A percentile compares a stretch with the other conserved stretches of the same genome.
Conservation (phyloP, 140 eudicot genomes). For the Bidens hawaiensis region DNA sequence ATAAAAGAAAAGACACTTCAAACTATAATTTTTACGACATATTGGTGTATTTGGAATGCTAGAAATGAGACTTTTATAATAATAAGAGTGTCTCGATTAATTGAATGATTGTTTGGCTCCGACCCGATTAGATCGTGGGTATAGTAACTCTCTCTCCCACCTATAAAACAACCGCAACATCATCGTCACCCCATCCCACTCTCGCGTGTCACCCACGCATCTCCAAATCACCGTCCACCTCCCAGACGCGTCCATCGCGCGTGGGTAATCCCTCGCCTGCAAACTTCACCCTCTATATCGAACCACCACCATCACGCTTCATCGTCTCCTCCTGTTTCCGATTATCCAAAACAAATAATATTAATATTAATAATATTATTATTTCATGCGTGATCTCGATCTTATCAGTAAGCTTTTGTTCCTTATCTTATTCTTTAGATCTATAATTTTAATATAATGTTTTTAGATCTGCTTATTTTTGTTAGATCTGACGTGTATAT, state of each 20-base stretch:
- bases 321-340: constrained; percentile 31
- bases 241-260: constrained; percentile 34
- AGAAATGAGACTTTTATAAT: too few species aligned
- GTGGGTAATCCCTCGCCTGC: constrained; percentile 34
- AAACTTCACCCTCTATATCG: constrained; percentile 37
- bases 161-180: constrained; percentile 22
- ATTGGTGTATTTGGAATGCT: too few species aligned
- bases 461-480: not conserved
- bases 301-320: constrained; percentile 17
- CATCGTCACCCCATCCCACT: not conserved
- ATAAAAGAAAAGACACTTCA: too few species aligned
- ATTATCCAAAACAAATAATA: not conserved
- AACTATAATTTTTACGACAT: too few species aligned
- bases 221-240: not conserved
- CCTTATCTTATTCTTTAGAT: not conserved
- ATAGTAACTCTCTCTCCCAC: too few species aligned
- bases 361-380: too few species aligned
- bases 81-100: too few species aligned
- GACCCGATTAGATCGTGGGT: too few species aligned
- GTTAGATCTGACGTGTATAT: too few species aligned
- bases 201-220: constrained; percentile 12
- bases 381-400: constrained; percentile 15
- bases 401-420: constrained; percentile 17
- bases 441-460: not conserved
- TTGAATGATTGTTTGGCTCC: too few species aligned